phyloP scores from a whole-genome alignment of 1,284 basidiomycete species.

The Ganoderma lingzhi region DNA sequence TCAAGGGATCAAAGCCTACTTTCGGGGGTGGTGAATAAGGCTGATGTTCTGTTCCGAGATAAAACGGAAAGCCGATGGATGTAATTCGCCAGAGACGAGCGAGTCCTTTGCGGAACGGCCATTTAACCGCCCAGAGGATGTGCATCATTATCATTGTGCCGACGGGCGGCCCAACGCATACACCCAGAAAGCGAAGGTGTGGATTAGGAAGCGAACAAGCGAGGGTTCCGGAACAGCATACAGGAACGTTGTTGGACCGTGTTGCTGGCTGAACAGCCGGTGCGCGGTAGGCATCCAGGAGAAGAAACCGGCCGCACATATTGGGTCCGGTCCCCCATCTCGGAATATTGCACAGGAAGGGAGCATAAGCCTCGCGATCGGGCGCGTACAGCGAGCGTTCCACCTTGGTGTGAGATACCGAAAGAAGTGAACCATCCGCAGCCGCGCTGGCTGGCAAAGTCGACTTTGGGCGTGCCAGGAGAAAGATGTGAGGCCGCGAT shows the following conservation, averaged over 20 bases:
- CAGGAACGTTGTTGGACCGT: background rate
- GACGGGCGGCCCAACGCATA: background rate
- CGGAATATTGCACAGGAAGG: background rate
- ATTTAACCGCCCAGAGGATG: background rate
- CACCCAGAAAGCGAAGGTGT: background rate
- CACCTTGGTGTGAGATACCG: background rate
- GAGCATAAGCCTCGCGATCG: background rate
- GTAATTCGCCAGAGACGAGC: background rate
- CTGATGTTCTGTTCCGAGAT: background rate
- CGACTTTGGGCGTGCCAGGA: background rate
- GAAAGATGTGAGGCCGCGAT: background rate
- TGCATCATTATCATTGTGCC: background rate
- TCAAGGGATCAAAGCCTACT: background rate
- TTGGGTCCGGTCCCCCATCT: background rate
- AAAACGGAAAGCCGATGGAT: background rate
- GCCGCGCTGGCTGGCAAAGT: constrained; percentile 5
- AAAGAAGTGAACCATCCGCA: background rate
- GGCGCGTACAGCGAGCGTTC: constrained; percentile 9
- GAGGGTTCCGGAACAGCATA: constrained; percentile 6
- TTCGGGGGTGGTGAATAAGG: background rate
- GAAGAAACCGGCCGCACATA: background rate
- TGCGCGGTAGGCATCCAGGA: background rate
- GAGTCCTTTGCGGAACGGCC: background rate
- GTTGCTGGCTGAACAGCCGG: constrained; percentile 3
- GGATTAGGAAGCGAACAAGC: constrained; percentile 8